Base-by-base conservation (phyloP, 129 eudicot genomes). In the Tagetes erecta region DNA sequence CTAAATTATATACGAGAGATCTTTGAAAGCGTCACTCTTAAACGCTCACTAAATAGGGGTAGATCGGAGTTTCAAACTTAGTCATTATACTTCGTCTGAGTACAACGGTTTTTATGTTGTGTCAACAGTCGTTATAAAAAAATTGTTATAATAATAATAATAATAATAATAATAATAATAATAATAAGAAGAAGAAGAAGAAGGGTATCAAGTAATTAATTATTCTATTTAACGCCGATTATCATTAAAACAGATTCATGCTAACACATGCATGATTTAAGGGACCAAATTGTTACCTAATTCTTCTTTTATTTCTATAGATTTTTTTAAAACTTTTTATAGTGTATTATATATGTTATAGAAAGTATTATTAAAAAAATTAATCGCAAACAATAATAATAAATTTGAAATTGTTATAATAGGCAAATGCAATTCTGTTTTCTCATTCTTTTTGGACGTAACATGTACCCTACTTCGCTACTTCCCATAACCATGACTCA, bases 181-280 rank as follows among this genome's bases (percentile, higher is more conserved):
- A 52, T 51, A 51, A 51, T 51, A 51, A 51, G 13, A 37, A 64
- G 11, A 0, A 36, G 11, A 63, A 4, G 38, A 11, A 38, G 38
- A 20, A 72, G 62, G 7, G 30, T 45, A 36, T 53, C 46, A 20
- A 53, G 31, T 45, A 45, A 46, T 34, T 64, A 46, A 62, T 45
- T 60, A 47, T 20, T 62, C 31, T 46, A 47, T 46, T 63, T 64
- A 47, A 8, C 62, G 30, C 38, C 27, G 62, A 6, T 9, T 63
- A 74, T 45, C 5, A 38, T 49, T 74, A 46, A 73, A 60, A 59
- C 37, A 35, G 70, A 63, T 74, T 38, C 27, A 49, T 74, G 71
- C 71, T 64, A 64, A 49, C 72, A 64, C 64, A 75, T 75, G 72
- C 64, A 50, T 36, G 51, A 31, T 31, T 56, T 72, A 41, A 72